Conservation (phyloP, 768 basidiomycete species). For the Leccinum uliginosum region DNA sequence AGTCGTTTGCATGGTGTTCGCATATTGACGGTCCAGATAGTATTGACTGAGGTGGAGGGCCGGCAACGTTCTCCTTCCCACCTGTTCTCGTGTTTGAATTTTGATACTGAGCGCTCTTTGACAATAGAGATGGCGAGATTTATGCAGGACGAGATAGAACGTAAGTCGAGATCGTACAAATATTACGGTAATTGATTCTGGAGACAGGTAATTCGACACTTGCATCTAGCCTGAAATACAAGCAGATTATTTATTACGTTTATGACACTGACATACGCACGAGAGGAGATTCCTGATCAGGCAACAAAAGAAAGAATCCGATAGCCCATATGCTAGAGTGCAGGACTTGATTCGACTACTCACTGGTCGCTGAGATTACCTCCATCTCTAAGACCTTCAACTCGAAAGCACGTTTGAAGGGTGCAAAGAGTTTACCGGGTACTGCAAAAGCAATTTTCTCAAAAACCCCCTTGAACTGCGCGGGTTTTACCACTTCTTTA, state of each 20-base stretch:
- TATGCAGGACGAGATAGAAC: neutral
- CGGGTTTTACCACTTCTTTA: constrained; percentile 16
- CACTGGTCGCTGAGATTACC: constrained; percentile 27
- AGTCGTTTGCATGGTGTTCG: neutral
- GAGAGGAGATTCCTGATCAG: neutral
- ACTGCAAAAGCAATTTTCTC: constrained; percentile 42
- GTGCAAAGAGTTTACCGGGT: constrained; percentile 32
- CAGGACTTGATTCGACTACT: constrained; percentile 8
- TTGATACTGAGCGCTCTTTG: too few relatives aligned
- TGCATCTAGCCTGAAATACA: neutral
- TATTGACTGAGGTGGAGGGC: neutral
- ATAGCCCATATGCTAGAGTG: neutral
- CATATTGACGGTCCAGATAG: neutral
- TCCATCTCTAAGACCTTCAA: constrained; percentile 37
- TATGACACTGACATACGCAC: neutral
- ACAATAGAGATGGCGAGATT: too few relatives aligned
- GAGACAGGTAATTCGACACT: neutral
- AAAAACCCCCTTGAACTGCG: constrained; percentile 39
- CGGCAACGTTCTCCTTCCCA: too few relatives aligned
- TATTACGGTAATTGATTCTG: neutral
- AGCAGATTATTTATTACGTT: neutral
- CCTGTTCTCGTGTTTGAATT: too few relatives aligned
- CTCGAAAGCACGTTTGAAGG: constrained; percentile 39
- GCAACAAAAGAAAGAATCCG: neutral
- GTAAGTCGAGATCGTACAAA: neutral